Evolutionary conservation across 176 grass and related monocot species (phyloP), one percentile per base, ranked within the genome.

Genomic region (Typha latifolia): DNA sequence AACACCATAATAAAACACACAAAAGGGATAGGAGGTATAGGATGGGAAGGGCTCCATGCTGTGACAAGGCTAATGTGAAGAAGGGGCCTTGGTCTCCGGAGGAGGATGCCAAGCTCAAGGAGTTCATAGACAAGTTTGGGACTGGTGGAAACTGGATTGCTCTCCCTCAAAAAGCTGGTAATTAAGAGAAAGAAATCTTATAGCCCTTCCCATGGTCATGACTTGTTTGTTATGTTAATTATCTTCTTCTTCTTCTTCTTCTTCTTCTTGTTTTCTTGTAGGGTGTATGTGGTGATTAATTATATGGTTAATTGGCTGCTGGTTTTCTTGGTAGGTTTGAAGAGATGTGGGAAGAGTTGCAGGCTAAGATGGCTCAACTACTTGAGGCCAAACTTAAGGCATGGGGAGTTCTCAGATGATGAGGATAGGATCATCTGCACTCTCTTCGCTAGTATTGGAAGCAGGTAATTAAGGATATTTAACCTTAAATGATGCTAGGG

Each of bases 291-390:
- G 27, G 27, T 29, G 27, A 29, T 29, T 29, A 29, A 1, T 29
- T 3, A 3, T 10, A 9, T 2, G 32, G 1, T 23, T 37, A 37
- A 31, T 18, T 70, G 18, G 8, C 12, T 57, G 27, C 3, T 29
- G 27, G 9, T 31, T 47, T 56, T 32, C 24, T 68, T 43, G 59
- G 16, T 63, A 96, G 91, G 91, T 12, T 64, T 96, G 72, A 91
- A 82, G 64, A 88, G 91, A 79, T 96, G 91, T 74, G 91, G 91
- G 3, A 96, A 96, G 80, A 96, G 91, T 51, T 96, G 91, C 34
- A 96, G 91, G 50, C 71, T 96, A 64, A 79, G 91, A 91, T 96
- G 91, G 91, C 50, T 96, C 52, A 96, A 96, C 77, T 96, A 96
- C 69, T 48, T 96, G 68, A 96, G 91, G 68, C 91, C 91, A 43